Evolutionary conservation across 1,284 basidiomycete species (phyloP).

Genomic region (Naganishia liquefaciens): DNA sequence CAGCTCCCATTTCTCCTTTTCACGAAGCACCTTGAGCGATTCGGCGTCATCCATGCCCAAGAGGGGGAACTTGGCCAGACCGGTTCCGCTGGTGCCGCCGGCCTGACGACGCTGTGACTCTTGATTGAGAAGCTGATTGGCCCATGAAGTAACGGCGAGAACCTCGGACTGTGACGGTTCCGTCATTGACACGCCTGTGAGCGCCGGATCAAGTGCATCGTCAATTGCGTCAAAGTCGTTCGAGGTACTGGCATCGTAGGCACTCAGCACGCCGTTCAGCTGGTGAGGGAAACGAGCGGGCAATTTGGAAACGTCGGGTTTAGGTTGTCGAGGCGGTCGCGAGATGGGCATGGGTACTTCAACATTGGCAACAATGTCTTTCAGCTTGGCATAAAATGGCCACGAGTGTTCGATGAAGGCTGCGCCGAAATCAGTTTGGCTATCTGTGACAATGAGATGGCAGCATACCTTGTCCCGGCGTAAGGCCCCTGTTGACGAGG

Average conservation of each 20-base stretch:
- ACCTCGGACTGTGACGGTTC: conserved; percentile 18
- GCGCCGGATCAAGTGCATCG: conserved; percentile 16
- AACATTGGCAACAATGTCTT: conserved; percentile 16
- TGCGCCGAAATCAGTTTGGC: neutral
- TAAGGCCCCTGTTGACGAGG: conserved; percentile 10
- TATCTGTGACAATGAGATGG: neutral
- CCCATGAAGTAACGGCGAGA: conserved; percentile 23
- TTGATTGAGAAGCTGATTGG: conserved; percentile 20
- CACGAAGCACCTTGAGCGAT: conserved; percentile 6
- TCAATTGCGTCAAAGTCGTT: conserved; percentile 10
- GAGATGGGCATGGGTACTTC: conserved; percentile 23
- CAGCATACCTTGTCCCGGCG: conserved; percentile 17
- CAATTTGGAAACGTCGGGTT: neutral
- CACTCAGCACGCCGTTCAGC: neutral
- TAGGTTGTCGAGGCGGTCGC: conserved; percentile 21
- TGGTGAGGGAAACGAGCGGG: neutral
- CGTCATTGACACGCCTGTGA: neutral
- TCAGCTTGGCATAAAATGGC: conserved; percentile 26
- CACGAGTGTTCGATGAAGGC: conserved; percentile 24
- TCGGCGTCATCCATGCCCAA: conserved; percentile 16
- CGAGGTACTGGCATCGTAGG: neutral
- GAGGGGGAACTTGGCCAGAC: neutral
- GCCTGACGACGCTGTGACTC: conserved; percentile 20
- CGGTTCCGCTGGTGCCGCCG: neutral
- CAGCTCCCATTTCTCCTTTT: conserved; percentile 30